A percentile compares a stretch with the other conserved stretches of the same genome.
These are phyloP conservation scores for Zangia roseola DNA, from an alignment of 768 basidiomycete genomes.

Conservation along the genomic window DNA sequence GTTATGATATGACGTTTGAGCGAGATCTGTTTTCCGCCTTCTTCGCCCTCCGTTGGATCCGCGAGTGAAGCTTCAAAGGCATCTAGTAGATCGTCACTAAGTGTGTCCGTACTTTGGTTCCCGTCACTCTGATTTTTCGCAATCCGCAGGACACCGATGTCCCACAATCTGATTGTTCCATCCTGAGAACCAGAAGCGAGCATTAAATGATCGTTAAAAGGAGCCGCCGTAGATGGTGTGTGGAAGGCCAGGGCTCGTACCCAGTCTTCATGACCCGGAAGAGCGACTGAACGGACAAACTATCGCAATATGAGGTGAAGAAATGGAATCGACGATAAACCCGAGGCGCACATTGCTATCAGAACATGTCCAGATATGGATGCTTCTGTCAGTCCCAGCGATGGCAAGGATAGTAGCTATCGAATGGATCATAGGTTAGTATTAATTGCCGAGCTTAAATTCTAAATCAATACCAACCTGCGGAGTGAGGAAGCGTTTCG, in stretches of 20 bases:
- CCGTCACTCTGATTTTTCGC: constrained; percentile 10
- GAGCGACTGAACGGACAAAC: constrained; percentile 59
- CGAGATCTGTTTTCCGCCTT: constrained; percentile 83
- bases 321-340: constrained; percentile 1
- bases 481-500: constrained; percentile 60
- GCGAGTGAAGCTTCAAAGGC: constrained; percentile 83
- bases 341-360: constrained; percentile 47
- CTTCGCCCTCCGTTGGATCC: constrained; percentile 68
- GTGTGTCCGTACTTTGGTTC: constrained; percentile 25
- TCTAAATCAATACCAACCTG: constrained; percentile 45
- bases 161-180: constrained; percentile 91
- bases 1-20: constrained; percentile 81
- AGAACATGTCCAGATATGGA: constrained; percentile 76
- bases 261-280: constrained; percentile 96
- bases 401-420: constrained; percentile 73
- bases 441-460: neutral
- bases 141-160: constrained; percentile 53
- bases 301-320: constrained; percentile 21
- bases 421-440: neutral
- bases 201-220: constrained; percentile 45
- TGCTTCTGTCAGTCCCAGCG: constrained; percentile 74
- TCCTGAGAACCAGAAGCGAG: constrained; percentile 97
- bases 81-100: constrained; percentile 78
- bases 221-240: constrained; percentile 14
- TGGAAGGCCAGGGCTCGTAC: constrained; percentile 77